These are phyloP conservation scores for Plasmodium ovale DNA, from an alignment of 169 alveolate species.

Conservation along the genomic window DNA sequence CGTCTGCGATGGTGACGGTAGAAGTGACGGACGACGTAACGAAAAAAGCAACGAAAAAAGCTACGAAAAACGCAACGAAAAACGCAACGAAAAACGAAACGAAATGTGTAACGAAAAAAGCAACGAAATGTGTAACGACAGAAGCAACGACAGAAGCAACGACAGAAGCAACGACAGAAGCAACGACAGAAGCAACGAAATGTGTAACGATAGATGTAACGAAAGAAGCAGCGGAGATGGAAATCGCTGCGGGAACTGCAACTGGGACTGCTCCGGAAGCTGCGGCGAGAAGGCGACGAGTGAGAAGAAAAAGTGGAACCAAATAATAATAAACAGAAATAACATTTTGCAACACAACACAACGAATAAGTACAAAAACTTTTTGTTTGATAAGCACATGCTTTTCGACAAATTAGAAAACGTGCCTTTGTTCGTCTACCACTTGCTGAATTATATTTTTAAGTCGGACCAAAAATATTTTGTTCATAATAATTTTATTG, in stretches of 20 bases:
- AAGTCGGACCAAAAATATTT: constrained; percentile 53
- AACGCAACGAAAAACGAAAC: background rate
- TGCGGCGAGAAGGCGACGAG: background rate
- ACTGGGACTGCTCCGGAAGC: background rate
- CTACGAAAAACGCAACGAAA: background rate
- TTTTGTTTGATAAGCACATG: constrained; percentile 46
- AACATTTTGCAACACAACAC: constrained; percentile 68
- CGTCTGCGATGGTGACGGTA: background rate
- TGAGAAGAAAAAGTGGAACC: constrained; percentile 62
- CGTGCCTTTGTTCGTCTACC: constrained; percentile 30
- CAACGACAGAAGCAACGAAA: background rate
- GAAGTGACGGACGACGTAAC: background rate
- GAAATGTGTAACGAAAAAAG: background rate
- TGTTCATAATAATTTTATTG: constrained; percentile 66
- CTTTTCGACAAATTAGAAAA: constrained; percentile 68
- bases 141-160: background rate
- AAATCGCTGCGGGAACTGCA: background rate
- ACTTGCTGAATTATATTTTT: constrained; percentile 55
- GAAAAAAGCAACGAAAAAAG: background rate
- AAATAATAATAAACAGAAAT: constrained; percentile 72
- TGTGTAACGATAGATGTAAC: background rate
- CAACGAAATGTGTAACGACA: background rate
- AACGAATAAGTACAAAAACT: constrained; percentile 59
- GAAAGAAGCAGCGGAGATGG: background rate
- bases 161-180: background rate